A percentile compares a stretch with the other conserved stretches of the same genome.
These are phyloP conservation scores for Candida succiphila DNA, from an alignment of 805 yeast species.

Conservation along the genomic window DNA sequence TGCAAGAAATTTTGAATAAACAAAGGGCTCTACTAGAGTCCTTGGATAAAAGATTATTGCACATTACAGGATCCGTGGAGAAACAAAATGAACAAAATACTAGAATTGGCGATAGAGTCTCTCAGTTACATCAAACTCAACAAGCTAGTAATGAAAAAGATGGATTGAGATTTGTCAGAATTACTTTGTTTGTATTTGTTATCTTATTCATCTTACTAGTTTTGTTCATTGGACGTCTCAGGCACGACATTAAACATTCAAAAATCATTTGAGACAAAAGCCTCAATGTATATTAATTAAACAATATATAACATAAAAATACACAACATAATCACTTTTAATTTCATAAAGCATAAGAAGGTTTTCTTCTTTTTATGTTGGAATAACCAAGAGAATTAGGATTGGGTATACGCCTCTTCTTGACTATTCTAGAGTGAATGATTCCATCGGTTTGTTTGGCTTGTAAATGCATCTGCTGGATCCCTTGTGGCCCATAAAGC, in stretches of 20 bases:
- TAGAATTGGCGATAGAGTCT: no score
- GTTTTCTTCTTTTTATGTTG: slow-evolving; percentile 32
- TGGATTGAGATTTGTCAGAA: no score
- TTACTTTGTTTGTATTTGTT: background rate
- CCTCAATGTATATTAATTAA: background rate
- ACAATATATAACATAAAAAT: background rate
- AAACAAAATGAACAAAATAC: no score
- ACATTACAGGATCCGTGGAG: no score
- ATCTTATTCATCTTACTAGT: slow-evolving; percentile 27
- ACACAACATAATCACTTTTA: background rate
- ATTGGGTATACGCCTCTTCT: slow-evolving; percentile 35
- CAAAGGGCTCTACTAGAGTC: no score
- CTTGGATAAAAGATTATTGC: no score
- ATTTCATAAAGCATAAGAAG: slow-evolving; percentile 27
- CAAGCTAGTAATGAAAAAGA: no score
- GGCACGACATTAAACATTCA: slow-evolving; percentile 54
- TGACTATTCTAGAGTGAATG: slow-evolving; percentile 27
- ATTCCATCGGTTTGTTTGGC: slow-evolving; percentile 18
- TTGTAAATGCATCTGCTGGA: slow-evolving; percentile 16
- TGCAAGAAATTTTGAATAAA: no score
- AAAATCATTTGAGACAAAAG: slow-evolving; percentile 28
- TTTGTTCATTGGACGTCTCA: slow-evolving; percentile 39
- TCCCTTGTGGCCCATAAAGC: slow-evolving; percentile 14
- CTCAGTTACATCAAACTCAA: no score
- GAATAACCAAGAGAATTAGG: slow-evolving; percentile 36